Percentiles rank a stretch among this genome's conserved stretches.
Conservation (phyloP, 192 early-diverging fungal species). For the Lobosporangium transversale region DNA sequence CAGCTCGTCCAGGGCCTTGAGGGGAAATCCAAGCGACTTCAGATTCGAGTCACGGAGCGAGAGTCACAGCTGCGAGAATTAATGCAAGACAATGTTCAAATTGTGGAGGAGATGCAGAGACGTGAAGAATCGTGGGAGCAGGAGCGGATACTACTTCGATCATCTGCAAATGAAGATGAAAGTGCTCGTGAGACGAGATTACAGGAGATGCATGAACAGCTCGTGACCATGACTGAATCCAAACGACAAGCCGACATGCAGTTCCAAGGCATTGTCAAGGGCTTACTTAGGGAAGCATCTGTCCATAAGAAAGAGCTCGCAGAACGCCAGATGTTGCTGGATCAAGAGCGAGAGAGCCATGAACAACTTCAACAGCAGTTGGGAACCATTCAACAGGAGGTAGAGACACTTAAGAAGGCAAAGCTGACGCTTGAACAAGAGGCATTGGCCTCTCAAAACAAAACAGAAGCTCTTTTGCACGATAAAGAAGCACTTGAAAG, state of each 20-base stretch:
- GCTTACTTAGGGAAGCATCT: conserved; percentile 41
- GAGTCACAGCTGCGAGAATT: conserved; percentile 27
- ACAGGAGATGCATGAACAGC: conserved; percentile 43
- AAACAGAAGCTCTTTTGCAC: background rate
- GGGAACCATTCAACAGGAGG: conserved; percentile 8
- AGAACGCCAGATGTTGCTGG: conserved; percentile 1
- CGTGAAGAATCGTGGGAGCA: conserved; percentile 40
- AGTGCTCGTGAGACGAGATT: conserved; percentile 13
- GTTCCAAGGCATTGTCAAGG: conserved; percentile 53
- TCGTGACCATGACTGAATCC: conserved; percentile 35
- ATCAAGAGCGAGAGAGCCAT: conserved; percentile 21
- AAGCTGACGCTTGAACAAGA: conserved; percentile 1
- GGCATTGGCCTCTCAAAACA: background rate
- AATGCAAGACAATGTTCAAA: conserved; percentile 48
- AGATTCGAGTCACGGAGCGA: conserved; percentile 13
- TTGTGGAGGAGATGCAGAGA: conserved; percentile 47
- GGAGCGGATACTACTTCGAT: conserved; percentile 17
- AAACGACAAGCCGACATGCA: conserved; percentile 47
- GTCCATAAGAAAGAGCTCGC: conserved; percentile 34
- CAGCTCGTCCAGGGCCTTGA: conserved; percentile 30
- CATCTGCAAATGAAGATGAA: background rate
- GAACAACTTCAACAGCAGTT: conserved; percentile 19
- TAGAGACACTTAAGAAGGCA: conserved; percentile 1
- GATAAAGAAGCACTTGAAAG: background rate
- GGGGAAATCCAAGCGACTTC: conserved; percentile 27